Conservation (phyloP, 805 yeast genomes). For the Saccharomycopsis sp. region DNA sequence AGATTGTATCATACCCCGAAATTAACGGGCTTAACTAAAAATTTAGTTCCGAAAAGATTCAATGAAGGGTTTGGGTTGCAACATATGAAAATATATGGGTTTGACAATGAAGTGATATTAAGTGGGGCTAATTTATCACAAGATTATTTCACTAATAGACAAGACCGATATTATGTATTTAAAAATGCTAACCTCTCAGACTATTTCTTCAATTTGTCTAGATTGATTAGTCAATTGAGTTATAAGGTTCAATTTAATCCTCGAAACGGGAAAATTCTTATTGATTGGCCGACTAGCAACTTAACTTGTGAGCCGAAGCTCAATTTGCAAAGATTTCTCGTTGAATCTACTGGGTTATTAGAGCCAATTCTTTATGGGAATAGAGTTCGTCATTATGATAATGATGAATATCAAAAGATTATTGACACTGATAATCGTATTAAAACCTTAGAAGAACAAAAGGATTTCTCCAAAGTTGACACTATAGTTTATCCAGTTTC, state of each 20-base stretch:
- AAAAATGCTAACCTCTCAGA: conserved; percentile 50
- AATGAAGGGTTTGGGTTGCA: conserved; percentile 92
- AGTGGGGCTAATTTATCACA: conserved; percentile 88
- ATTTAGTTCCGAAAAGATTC: conserved; percentile 68
- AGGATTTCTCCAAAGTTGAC: conserved; percentile 31
- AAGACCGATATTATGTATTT: conserved; percentile 83
- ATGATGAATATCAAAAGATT: conserved; percentile 15
- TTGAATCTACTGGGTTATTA: conserved; percentile 49
- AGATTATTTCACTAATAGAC: conserved; percentile 92
- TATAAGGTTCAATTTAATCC: conserved; percentile 50
- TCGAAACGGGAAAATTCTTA: conserved; percentile 41
- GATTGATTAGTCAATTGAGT: conserved; percentile 60
- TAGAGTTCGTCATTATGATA: conserved; percentile 22
- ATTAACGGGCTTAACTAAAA: conserved; percentile 57
- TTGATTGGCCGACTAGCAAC: conserved; percentile 72
- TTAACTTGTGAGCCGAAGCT: conserved; percentile 59
- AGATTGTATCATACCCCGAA: conserved; percentile 89
- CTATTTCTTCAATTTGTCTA: conserved; percentile 68
- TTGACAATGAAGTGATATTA: conserved; percentile 81
- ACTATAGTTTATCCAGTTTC: conserved; percentile 86
- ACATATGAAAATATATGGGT: conserved; percentile 95
- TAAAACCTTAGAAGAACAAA: conserved; percentile 17
- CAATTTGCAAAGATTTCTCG: conserved; percentile 43
- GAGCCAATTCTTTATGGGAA: conserved; percentile 51
- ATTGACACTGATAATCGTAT: conserved; percentile 28